phyloP scores from a whole-genome alignment of 352 stramenopile genomes.

The Plasmopara muralis region DNA sequence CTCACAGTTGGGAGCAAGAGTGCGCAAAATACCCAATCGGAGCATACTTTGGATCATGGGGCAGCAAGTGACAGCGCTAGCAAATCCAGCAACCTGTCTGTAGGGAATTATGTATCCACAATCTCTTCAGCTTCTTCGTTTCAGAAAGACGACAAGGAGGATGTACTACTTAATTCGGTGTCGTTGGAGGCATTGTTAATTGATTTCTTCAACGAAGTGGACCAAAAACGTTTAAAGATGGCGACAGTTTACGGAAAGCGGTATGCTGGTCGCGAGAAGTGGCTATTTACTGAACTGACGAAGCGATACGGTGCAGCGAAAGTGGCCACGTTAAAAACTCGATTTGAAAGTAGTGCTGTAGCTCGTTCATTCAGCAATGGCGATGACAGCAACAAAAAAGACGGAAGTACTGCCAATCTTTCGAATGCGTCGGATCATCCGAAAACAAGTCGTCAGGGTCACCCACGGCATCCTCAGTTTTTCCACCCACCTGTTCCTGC shows the following conservation, averaged over 20 bases:
- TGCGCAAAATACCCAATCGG: background rate
- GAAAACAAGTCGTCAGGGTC: slow-evolving; percentile 19
- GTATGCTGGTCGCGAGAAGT: slow-evolving; percentile 62
- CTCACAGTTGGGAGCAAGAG: background rate
- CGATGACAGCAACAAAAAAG: slow-evolving; percentile 1
- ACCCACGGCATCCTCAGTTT: slow-evolving; percentile 29
- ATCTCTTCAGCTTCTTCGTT: background rate
- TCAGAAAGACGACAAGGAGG: slow-evolving; percentile 2
- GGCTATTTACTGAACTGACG: slow-evolving; percentile 55
- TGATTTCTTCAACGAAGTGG: slow-evolving; percentile 57
- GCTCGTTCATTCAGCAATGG: background rate
- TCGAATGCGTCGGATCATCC: slow-evolving; percentile 2
- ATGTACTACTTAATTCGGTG: slow-evolving; percentile 6
- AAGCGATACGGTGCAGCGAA: slow-evolving; percentile 53
- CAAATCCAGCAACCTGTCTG: background rate
- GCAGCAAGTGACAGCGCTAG: slow-evolving; percentile 1
- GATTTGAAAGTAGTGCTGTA: slow-evolving; percentile 16
- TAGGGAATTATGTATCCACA: background rate
- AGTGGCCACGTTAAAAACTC: slow-evolving; percentile 32
- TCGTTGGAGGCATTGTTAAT: slow-evolving; percentile 50
- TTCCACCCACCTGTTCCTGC: slow-evolving; percentile 19
- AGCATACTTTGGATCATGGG: slow-evolving; percentile 1
- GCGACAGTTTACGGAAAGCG: slow-evolving; percentile 55
- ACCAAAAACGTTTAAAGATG: slow-evolving; percentile 56
- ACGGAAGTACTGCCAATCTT: slow-evolving; percentile 5